These are phyloP conservation scores for Zangia roseola DNA, from an alignment of 768 basidiomycete genomes.

Conservation along the genomic window DNA sequence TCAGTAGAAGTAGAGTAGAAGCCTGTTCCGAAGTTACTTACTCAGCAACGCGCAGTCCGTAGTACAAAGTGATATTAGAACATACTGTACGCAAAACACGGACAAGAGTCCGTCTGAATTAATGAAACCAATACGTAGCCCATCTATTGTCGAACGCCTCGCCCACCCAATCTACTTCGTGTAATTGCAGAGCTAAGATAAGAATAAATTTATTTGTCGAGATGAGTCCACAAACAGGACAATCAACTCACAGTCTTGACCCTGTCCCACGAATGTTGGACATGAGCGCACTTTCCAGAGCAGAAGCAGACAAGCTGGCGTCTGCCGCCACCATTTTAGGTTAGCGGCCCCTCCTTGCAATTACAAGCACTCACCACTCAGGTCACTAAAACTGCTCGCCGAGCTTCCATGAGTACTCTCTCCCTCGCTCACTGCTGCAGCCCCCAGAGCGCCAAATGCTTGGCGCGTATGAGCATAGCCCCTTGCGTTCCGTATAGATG, in stretches of 20 bases:
- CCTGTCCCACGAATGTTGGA: conserved; percentile 69
- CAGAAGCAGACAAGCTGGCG: conserved; percentile 74
- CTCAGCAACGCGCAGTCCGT: neutral
- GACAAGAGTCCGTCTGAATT: neutral
- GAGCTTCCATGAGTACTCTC: conserved; percentile 68
- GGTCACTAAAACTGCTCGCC: conserved; percentile 81
- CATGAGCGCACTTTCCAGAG: conserved; percentile 74
- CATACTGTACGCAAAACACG: neutral
- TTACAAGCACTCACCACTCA: conserved; percentile 62
- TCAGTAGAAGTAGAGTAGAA: too few relatives aligned
- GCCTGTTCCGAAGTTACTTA: too few relatives aligned
- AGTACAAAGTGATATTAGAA: conserved; percentile 5
- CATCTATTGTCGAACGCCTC: conserved; percentile 29
- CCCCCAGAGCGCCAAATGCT: conserved; percentile 40
- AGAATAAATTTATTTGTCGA: neutral
- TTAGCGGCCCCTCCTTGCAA: neutral
- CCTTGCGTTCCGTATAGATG: conserved; percentile 55
- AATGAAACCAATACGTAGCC: neutral
- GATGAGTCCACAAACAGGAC: neutral
- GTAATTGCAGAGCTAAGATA: conserved; percentile 34
- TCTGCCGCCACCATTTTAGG: conserved; percentile 38
- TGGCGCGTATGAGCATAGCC: conserved; percentile 50
- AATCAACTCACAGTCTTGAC: conserved; percentile 63
- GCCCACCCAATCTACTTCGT: conserved; percentile 30
- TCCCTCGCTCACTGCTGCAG: conserved; percentile 47